These are phyloP conservation scores for Daldinia grandis DNA, from an alignment of 495 filamentous ascomycete species.

Conservation along the genomic window DNA sequence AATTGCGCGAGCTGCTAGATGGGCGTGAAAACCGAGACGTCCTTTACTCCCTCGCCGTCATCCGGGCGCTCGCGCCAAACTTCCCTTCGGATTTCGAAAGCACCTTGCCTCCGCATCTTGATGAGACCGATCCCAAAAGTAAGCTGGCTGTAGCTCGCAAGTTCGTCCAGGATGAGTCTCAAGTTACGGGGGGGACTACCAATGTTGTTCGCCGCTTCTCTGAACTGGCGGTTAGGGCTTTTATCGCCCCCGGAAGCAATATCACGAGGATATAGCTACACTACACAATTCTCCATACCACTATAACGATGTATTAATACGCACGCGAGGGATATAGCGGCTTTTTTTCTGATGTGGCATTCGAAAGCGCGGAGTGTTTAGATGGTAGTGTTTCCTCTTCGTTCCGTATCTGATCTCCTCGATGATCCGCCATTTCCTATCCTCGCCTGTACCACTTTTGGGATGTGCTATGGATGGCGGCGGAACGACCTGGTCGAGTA, in stretches of 20 bases:
- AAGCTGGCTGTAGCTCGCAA: constrained; percentile 82
- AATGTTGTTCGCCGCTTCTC: constrained; percentile 82
- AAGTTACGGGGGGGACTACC: constrained; percentile 73
- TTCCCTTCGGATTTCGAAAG: constrained; percentile 70
- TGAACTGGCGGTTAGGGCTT: constrained; percentile 67
- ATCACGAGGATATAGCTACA: constrained; percentile 34
- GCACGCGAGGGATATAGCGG: neutral
- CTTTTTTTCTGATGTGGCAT: constrained; percentile 15
- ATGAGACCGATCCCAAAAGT: constrained; percentile 73
- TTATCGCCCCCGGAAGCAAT: constrained; percentile 54
- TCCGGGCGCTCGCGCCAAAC: constrained; percentile 74
- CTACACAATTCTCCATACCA: constrained; percentile 3
- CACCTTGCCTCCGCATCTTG: constrained; percentile 66
- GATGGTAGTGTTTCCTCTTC: constrained; percentile 5
- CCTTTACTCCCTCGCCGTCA: constrained; percentile 85
- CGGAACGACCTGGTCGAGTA: neutral
- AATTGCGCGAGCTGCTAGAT: constrained; percentile 73
- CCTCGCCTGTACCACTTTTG: neutral
- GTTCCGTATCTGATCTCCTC: neutral
- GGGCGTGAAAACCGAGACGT: constrained; percentile 90
- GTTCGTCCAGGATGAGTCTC: constrained; percentile 79
- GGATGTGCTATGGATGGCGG: neutral
- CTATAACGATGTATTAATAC: constrained; percentile 24
- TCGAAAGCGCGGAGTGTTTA: constrained; percentile 2
- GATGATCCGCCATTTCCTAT: constrained; percentile 5